phyloP scores from a whole-genome alignment of 495 filamentous ascomycete species.

The Neurospora sp. region DNA sequence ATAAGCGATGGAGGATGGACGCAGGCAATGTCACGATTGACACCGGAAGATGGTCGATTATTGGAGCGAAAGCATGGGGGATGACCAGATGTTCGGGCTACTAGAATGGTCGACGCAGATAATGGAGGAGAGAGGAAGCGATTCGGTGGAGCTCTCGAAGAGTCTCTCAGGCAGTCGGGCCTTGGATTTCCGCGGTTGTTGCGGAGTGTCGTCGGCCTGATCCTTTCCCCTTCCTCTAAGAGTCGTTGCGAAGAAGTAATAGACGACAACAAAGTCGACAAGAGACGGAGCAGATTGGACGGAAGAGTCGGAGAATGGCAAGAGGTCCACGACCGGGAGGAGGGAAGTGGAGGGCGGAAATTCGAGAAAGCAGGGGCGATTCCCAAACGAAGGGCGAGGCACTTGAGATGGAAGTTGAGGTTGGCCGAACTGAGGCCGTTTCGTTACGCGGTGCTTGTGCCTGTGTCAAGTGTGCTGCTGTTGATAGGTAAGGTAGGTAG shows the following conservation, averaged over 20 bases:
- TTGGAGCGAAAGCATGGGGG: conserved; percentile 19
- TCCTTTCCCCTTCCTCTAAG: background rate
- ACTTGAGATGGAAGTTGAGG: background rate
- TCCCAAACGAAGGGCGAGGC: conserved; percentile 9
- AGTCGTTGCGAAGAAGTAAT: background rate
- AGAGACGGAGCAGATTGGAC: background rate
- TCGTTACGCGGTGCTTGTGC: background rate
- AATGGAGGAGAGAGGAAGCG: background rate
- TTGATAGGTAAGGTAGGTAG: background rate
- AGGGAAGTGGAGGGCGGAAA: conserved; percentile 4
- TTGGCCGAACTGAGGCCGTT: background rate
- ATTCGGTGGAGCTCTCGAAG: background rate
- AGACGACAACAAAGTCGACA: background rate
- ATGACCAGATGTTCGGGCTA: conserved; percentile 3
- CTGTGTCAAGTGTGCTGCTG: background rate
- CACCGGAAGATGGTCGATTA: conserved; percentile 20
- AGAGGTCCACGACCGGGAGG: conserved; percentile 6
- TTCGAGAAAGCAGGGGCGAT: conserved; percentile 20
- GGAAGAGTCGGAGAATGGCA: conserved; percentile 3
- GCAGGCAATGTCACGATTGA: conserved; percentile 22
- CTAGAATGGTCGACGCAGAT: background rate
- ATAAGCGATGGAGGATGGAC: conserved; percentile 9
- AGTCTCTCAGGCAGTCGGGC: background rate
- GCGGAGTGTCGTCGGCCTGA: background rate
- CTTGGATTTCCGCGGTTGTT: background rate